Evolutionary conservation across 2,329 filamentous ascomycete genomes (phyloP).

Genomic region (Fragosphaeria purpurea): DNA sequence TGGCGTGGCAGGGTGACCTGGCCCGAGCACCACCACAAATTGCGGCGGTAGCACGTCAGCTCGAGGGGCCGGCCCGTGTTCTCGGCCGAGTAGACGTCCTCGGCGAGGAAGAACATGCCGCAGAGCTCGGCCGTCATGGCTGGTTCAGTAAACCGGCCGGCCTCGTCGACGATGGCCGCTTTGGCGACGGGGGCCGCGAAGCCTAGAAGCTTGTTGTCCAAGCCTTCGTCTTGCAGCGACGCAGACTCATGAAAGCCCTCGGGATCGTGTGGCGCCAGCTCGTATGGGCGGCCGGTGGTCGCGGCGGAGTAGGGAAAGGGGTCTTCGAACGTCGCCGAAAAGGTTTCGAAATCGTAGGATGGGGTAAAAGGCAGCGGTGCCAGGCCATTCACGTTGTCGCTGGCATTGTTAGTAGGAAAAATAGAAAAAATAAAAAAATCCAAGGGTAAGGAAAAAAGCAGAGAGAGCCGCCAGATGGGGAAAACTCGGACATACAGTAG

Average conservation of each 20-base stretch:
- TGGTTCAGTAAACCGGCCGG: slow-evolving; percentile 52
- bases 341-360: slow-evolving; percentile 50
- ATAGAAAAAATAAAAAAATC: neutral
- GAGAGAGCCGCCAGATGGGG: neutral
- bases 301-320: slow-evolving; percentile 46
- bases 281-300: slow-evolving; percentile 13
- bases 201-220: slow-evolving; percentile 62
- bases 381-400: slow-evolving; percentile 34
- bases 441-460: neutral
- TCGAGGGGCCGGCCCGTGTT: slow-evolving; percentile 54
- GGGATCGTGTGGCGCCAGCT: slow-evolving; percentile 10
- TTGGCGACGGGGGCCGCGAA: slow-evolving; percentile 57
- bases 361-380: slow-evolving; percentile 43
- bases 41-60: slow-evolving; percentile 88
- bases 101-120: slow-evolving; percentile 82
- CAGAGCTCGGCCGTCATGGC: slow-evolving; percentile 66
- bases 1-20: slow-evolving; percentile 69
- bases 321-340: slow-evolving; percentile 54
- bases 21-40: slow-evolving; percentile 90
- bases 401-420: slow-evolving; percentile 11
- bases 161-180: slow-evolving; percentile 54
- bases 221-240: slow-evolving; percentile 38
- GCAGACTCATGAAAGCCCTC: slow-evolving; percentile 27
- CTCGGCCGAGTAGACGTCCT: slow-evolving; percentile 63
- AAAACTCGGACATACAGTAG: slow-evolving; percentile 36